These are phyloP conservation scores for Strobilomyces dryophilus DNA, from an alignment of 768 basidiomycete genomes.

Conservation along the genomic window DNA sequence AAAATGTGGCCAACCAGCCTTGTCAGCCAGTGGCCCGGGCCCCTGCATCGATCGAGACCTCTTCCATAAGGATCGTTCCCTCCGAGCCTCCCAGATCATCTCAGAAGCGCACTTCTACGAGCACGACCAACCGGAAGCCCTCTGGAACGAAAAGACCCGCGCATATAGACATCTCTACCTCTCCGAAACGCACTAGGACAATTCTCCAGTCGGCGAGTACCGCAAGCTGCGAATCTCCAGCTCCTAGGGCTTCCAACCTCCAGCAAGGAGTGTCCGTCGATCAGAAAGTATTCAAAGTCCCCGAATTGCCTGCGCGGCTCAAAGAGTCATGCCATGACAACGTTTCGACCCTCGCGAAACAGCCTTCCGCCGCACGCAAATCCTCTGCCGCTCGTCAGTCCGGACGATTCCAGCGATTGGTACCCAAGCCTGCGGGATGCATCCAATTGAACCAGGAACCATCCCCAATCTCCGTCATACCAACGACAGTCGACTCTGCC, in stretches of 20 bases:
- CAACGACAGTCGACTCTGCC: not conserved
- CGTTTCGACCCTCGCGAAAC: not conserved
- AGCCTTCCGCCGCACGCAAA: not conserved
- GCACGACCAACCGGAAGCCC: not conserved
- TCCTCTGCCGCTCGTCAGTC: not conserved
- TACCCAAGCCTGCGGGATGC: not conserved
- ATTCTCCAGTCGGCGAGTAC: not conserved
- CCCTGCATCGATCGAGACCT: not conserved
- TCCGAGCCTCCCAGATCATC: not conserved
- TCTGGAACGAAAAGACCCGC: conserved; percentile 13
- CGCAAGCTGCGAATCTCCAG: not conserved
- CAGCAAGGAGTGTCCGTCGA: not conserved
- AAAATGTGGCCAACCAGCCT: not conserved
- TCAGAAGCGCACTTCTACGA: not conserved
- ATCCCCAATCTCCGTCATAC: not conserved
- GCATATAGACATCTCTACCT: conserved; percentile 17
- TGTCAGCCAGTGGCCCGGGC: not conserved
- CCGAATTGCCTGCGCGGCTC: not conserved
- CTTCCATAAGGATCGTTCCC: not conserved
- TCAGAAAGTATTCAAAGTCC: conserved; percentile 7
- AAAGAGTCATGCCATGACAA: not conserved
- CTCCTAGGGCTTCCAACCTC: not conserved
- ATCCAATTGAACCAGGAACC: not conserved
- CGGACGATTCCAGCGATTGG: conserved; percentile 17
- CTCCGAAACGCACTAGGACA: conserved; percentile 13